Evolutionary conservation across 371 early-diverging fungal species (phyloP).

Genomic region (Quaeritorhiza haematococci): DNA sequence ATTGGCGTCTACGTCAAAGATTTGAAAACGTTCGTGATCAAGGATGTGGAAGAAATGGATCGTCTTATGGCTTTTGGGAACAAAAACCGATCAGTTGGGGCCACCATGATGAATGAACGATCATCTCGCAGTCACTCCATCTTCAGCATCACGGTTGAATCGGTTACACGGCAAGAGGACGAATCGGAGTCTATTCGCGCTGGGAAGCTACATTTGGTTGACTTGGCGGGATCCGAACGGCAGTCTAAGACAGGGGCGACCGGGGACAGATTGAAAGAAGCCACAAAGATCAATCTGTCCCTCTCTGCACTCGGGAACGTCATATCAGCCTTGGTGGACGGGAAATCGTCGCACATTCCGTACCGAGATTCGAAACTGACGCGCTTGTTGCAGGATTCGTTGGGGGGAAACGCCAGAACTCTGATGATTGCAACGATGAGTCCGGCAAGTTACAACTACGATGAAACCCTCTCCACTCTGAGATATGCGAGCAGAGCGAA

Average conservation of each 20-base stretch:
- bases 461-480: conserved; percentile 81
- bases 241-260: conserved; percentile 61
- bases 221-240: conserved; percentile 71
- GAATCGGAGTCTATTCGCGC: conserved; percentile 39
- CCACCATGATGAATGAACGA: conserved; percentile 57
- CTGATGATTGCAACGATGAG: conserved; percentile 60
- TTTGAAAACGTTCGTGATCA: conserved; percentile 45
- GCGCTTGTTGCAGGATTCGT: conserved; percentile 59
- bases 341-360: conserved; percentile 54
- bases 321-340: conserved; percentile 61
- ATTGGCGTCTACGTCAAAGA: conserved; percentile 59
- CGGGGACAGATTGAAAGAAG: conserved; percentile 60
- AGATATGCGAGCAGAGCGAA: conserved; percentile 94
- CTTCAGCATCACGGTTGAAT: conserved; percentile 57
- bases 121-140: conserved; percentile 61
- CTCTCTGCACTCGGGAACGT: conserved; percentile 65
- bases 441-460: conserved; percentile 51
- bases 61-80: conserved; percentile 52
- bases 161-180: too few species aligned
- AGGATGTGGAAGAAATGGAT: conserved; percentile 53
- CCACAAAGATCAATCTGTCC: conserved; percentile 65
- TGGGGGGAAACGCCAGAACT: conserved; percentile 60
- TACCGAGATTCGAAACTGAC: conserved; percentile 71
- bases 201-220: conserved; percentile 63
- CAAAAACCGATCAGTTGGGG: conserved; percentile 54